phyloP scores from a whole-genome alignment of 306 rosid species.

The Lagenaria siceraria region DNA sequence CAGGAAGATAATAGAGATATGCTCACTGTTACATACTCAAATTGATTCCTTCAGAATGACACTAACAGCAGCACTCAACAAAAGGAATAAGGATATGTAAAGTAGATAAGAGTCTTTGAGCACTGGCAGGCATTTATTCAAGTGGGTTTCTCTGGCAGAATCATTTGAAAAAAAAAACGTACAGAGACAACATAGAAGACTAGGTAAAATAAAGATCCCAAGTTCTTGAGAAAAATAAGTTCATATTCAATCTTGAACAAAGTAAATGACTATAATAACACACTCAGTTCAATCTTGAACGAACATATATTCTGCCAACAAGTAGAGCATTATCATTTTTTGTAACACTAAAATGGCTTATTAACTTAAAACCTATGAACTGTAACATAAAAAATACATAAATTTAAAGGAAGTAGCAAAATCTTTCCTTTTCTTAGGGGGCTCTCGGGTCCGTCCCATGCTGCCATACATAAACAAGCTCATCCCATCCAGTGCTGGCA shows the following conservation, averaged over 20 bases:
- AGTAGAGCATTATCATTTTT: not conserved
- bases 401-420: not conserved
- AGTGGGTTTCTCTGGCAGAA: not conserved
- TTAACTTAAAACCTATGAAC: not conserved
- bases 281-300: not conserved
- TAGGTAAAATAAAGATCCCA: not conserved
- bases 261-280: not conserved
- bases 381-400: not conserved
- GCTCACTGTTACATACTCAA: not conserved
- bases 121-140: not conserved
- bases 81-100: not conserved
- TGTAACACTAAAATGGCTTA: not conserved
- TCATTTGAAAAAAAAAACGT: not conserved
- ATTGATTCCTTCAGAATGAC: not conserved
- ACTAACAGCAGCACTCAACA: not conserved
- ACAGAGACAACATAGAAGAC: not conserved
- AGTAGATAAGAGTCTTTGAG: not conserved
- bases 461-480: slow-evolving; percentile 88
- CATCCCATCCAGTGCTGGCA: slow-evolving; percentile 94
- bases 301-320: not conserved
- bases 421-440: slow-evolving; percentile 27
- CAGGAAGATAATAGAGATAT: not conserved
- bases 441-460: slow-evolving; percentile 88
- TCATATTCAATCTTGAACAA: not conserved
- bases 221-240: not conserved